Conservation (phyloP, 805 yeast species). For the Torulaspora gathmanii region DNA sequence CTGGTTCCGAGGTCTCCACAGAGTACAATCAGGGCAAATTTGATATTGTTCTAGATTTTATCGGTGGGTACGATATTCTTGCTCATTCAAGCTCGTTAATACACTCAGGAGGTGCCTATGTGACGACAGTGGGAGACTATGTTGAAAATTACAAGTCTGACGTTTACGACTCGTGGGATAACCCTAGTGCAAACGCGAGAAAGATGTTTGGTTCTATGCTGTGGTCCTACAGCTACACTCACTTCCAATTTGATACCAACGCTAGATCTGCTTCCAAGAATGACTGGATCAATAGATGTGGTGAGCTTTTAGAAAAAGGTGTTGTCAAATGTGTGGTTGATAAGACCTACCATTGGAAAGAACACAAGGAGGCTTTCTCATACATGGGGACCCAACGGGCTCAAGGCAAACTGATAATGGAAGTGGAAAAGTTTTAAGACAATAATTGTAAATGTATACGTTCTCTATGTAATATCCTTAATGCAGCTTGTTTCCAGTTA, state of each 20-base stretch:
- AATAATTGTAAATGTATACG: conserved; percentile 1
- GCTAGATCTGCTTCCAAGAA: conserved; percentile 26
- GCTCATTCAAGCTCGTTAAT: conserved; percentile 41
- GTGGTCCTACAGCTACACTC: conserved; percentile 38
- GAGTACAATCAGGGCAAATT: conserved; percentile 44
- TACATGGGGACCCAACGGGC: conserved; percentile 48
- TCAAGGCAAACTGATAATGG: conserved; percentile 63
- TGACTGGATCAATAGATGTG: conserved; percentile 42
- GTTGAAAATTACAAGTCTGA: conserved; percentile 40
- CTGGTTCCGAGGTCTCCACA: conserved; percentile 24
- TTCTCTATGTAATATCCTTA: conserved; percentile 14
- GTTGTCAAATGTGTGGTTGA: conserved; percentile 51
- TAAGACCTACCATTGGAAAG: conserved; percentile 50
- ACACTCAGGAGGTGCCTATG: conserved; percentile 47
- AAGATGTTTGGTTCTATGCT: conserved; percentile 34
- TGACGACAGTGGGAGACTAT: conserved; percentile 61
- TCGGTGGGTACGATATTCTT: conserved; percentile 60
- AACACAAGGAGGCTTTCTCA: conserved; percentile 50
- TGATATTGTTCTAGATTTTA: conserved; percentile 63
- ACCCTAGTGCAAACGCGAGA: conserved; percentile 36
- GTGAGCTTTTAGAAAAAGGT: conserved; percentile 44
- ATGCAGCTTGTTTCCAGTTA: conserved; percentile 4
- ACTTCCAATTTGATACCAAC: conserved; percentile 36
- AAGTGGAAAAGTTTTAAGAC: conserved; percentile 39
- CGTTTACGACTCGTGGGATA: conserved; percentile 36